Percentiles rank a stretch among this genome's conserved stretches.
Conservation (phyloP, 495 filamentous ascomycete genomes). For the Xylaria longipes region DNA sequence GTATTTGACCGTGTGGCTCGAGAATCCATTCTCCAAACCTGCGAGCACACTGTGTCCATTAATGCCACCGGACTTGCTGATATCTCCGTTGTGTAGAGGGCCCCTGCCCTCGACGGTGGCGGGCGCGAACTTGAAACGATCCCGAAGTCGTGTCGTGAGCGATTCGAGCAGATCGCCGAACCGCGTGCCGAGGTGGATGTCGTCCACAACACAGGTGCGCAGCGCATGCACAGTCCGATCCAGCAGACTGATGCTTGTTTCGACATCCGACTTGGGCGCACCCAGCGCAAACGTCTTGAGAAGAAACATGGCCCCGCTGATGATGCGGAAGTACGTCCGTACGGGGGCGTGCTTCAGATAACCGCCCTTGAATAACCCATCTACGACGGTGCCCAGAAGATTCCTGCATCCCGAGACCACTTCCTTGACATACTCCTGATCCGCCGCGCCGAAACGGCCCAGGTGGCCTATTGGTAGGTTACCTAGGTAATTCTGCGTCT, state of each 20-base stretch:
- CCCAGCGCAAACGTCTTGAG: slow-evolving; percentile 93
- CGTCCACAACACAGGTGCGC: slow-evolving; percentile 86
- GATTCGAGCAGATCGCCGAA: slow-evolving; percentile 92
- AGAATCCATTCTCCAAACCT: slow-evolving; percentile 43
- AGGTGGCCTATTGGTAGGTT: slow-evolving; percentile 61
- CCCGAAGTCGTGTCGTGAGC: slow-evolving; percentile 74
- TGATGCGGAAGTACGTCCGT: slow-evolving; percentile 91
- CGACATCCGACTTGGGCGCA: slow-evolving; percentile 86
- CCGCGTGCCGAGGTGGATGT: slow-evolving; percentile 92
- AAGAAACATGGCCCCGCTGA: slow-evolving; percentile 93
- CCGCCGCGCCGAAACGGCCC: slow-evolving; percentile 62
- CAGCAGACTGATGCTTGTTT: slow-evolving; percentile 79
- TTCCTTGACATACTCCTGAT: slow-evolving; percentile 82
- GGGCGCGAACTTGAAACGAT: slow-evolving; percentile 71
- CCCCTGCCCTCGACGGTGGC: slow-evolving; percentile 48
- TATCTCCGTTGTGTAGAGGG: slow-evolving; percentile 40
- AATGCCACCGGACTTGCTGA: slow-evolving; percentile 28
- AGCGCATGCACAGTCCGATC: slow-evolving; percentile 81
- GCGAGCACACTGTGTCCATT: slow-evolving; percentile 40
- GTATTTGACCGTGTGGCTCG: slow-evolving; percentile 35
- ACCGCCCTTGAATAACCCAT: slow-evolving; percentile 79
- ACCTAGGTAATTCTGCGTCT: slow-evolving; percentile 64
- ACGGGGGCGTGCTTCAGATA: slow-evolving; percentile 93
- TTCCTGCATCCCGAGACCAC: slow-evolving; percentile 87
- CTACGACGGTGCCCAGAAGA: slow-evolving; percentile 80